A percentile compares a stretch with the other conserved stretches of the same genome.
Conservation (phyloP, 192 early-diverging fungal species). For the Backusella luteola region DNA sequence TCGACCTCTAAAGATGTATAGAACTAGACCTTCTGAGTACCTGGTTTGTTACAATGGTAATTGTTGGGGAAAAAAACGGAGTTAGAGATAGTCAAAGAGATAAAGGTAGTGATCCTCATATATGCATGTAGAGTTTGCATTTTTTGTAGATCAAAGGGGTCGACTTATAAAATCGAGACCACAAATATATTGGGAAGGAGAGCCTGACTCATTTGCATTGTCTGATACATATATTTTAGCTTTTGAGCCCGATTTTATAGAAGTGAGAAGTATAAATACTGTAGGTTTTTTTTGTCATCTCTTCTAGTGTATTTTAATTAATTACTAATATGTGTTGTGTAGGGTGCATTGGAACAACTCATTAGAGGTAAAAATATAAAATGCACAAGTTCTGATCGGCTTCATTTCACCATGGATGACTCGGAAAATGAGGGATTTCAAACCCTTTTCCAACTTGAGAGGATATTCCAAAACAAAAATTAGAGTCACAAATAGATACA, state of each 20-base stretch:
- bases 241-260: conserved; percentile 89
- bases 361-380: conserved; percentile 60
- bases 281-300: conserved; percentile 50
- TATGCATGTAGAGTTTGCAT: conserved; percentile 72
- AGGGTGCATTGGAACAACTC: conserved; percentile 55
- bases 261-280: conserved; percentile 82
- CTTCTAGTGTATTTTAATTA: conserved; percentile 22
- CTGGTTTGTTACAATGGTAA: conserved; percentile 91
- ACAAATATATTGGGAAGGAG: conserved; percentile 86
- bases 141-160: conserved; percentile 89
- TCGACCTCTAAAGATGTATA: conserved; percentile 81
- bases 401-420: conserved; percentile 50
- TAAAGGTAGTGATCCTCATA: neutral
- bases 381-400: conserved; percentile 49
- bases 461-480: neutral
- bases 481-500: neutral
- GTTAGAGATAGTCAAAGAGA: neutral
- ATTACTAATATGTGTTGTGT: neutral
- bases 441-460: conserved; percentile 27
- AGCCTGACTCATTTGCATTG: conserved; percentile 79
- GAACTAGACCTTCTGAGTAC: conserved; percentile 75
- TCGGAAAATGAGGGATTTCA: conserved; percentile 31
- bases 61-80: neutral
- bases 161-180: conserved; percentile 66
- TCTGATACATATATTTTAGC: conserved; percentile 84